phyloP scores from a whole-genome alignment of 441 rosid species.

The Metrosideros polymorpha region DNA sequence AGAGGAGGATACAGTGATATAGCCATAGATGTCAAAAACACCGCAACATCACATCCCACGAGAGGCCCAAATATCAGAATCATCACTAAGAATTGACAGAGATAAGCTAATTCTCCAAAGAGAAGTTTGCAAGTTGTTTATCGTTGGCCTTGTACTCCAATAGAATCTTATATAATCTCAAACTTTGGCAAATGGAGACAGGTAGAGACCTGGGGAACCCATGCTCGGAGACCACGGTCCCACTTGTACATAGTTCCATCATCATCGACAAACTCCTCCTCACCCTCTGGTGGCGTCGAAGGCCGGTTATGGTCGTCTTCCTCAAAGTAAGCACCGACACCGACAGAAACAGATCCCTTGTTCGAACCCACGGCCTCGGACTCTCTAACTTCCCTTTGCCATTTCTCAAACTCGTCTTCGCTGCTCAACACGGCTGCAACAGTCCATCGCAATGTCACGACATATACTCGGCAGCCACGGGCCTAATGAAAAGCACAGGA shows the following conservation, averaged over 20 bases:
- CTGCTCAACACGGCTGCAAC: slow-evolving; percentile 36
- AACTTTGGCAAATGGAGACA: neutral
- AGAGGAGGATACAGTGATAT: neutral
- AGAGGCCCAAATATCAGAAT: neutral
- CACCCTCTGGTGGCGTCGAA: slow-evolving; percentile 74
- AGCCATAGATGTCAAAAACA: neutral
- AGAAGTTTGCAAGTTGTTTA: neutral
- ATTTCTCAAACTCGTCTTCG: slow-evolving; percentile 78
- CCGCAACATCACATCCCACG: neutral
- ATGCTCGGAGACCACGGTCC: slow-evolving; percentile 60
- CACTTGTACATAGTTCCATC: slow-evolving; percentile 89
- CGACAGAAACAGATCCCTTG: slow-evolving; percentile 27
- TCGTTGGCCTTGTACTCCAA: neutral
- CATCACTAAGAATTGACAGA: neutral
- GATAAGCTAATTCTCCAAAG: neutral
- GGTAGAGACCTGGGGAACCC: slow-evolving; percentile 85
- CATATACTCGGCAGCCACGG: neutral
- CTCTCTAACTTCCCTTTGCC: slow-evolving; percentile 72
- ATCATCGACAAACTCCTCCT: slow-evolving; percentile 90
- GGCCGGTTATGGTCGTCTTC: slow-evolving; percentile 28
- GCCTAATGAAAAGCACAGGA: neutral
- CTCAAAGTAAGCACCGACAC: slow-evolving; percentile 11
- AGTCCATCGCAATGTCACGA: neutral
- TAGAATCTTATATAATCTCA: neutral
- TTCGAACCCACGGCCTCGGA: slow-evolving; percentile 49